phyloP scores from a whole-genome alignment of 2,329 filamentous ascomycete genomes.

The Colletotrichum limetticola region DNA sequence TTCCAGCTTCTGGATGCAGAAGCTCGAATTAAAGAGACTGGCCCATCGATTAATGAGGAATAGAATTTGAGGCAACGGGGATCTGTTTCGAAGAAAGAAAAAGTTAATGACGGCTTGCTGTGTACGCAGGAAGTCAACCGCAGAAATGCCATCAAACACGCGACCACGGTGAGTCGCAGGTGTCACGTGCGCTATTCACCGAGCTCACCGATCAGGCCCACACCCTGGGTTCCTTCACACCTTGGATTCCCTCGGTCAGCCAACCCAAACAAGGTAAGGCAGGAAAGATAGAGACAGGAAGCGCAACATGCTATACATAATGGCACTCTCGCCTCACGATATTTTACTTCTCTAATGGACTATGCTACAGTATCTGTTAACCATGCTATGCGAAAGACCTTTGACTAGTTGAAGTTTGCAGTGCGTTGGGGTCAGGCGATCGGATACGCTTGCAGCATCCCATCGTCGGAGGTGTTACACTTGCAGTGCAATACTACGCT shows the following conservation, averaged over 20 bases:
- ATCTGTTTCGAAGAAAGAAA: not conserved
- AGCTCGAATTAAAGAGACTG: not conserved
- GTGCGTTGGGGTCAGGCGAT: too few relatives aligned
- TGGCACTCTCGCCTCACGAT: too few relatives aligned
- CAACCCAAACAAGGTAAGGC: not conserved
- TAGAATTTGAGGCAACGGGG: not conserved
- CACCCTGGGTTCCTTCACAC: not conserved
- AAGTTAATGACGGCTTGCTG: not conserved
- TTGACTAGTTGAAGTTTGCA: too few relatives aligned
- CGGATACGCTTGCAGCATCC: too few relatives aligned
- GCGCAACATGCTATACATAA: too few relatives aligned
- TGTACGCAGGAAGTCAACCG: not conserved
- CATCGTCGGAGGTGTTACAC: too few relatives aligned
- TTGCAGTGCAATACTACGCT: too few relatives aligned
- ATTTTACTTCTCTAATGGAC: too few relatives aligned
- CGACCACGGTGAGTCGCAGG: not conserved
- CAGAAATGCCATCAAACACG: conserved; percentile 10
- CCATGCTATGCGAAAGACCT: too few relatives aligned
- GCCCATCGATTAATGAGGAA: not conserved
- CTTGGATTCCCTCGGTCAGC: not conserved
- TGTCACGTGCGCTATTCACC: not conserved
- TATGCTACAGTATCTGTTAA: too few relatives aligned
- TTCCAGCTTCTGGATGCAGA: not conserved
- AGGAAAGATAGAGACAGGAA: too few relatives aligned
- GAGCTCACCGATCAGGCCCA: accelerated